Evolutionary conservation across 2,329 filamentous ascomycete genomes (phyloP), one percentile per base, ranked within the genome.

Genomic region (Pseudofabraea citricarpa): DNA sequence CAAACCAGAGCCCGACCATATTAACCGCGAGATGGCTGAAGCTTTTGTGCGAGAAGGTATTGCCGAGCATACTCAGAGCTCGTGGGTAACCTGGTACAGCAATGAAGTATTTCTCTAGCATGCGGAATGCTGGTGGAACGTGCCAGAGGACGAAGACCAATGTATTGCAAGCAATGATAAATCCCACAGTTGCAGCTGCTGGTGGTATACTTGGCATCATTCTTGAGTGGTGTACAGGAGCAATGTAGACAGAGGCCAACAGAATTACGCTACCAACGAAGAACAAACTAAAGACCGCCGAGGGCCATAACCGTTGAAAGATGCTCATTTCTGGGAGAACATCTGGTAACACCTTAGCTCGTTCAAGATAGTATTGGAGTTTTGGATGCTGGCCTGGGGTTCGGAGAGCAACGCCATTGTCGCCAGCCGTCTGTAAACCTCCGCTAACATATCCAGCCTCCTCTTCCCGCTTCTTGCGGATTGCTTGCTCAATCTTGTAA

Each of bases 81-180:
- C 74, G 74, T 7, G 86, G 84, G 40, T 80, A 80, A 6, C 79
- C 83, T 6, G 83, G 73, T 7, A 81, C 68, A 26, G 83, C 62
- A 31, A 85, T 68, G 64, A 87, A 81, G 66, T 84, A 84, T 49
- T 71, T 77, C 64, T 88, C 90, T 52, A 89, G 64, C 13, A 79
- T 40, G 10, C 67, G 64, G 82, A 84, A 91, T 22, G 81, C 55
- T 1, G 79, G 77, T 36, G 85, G 83, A 9, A 80, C 52, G 52
- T 74, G 75, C 82, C 85, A 89, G 21, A 72, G 64, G 19, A 72
- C 44, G 51, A 73, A 82, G 9, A 83, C 66, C 29, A 70, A 50
- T 6, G 73, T 45, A 60, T 90, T 89, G 38, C 74, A 46, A n/a
- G 64, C 69, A 35, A 88, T 70, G 32, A 91, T 63, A 6, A 69